Conservation (phyloP, 2,329 filamentous ascomycete species). For the Sphaerulina vaccinii region DNA sequence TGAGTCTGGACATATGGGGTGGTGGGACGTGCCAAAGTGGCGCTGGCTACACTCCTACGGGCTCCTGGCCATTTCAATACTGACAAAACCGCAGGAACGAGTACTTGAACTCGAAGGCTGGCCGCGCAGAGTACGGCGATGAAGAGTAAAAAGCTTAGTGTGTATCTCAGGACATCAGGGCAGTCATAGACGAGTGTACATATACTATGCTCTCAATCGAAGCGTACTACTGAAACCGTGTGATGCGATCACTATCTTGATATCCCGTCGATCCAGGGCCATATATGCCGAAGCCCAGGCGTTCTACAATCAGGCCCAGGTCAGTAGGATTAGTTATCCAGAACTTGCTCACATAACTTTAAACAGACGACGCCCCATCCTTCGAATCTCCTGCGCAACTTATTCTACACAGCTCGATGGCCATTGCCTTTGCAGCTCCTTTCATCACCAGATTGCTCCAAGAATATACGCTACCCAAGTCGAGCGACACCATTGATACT, state of each 20-base stretch:
- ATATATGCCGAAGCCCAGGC: too few species aligned
- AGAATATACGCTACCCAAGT: too few species aligned
- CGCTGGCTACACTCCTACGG: background rate
- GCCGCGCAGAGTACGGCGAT: constrained; percentile 56
- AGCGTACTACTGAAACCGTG: background rate
- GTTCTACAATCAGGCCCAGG: too few species aligned
- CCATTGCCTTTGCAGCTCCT: too few species aligned
- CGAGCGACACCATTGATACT: too few species aligned
- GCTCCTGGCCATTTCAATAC: background rate
- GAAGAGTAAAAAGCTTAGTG: constrained; percentile 37
- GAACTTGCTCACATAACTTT: too few species aligned
- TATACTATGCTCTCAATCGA: constrained; percentile 1
- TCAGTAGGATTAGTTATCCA: too few species aligned
- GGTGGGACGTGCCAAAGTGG: background rate
- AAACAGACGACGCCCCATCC: too few species aligned
- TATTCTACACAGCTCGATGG: too few species aligned
- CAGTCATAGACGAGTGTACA: constrained; percentile 9
- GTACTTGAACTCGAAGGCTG: constrained; percentile 77
- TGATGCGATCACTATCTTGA: background rate
- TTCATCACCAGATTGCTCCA: too few species aligned
- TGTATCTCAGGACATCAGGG: background rate
- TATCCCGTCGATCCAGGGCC: too few species aligned
- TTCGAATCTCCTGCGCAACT: too few species aligned
- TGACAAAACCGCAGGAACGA: constrained; percentile 60
- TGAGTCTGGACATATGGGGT: constrained; percentile 49